These are phyloP conservation scores for Domatiomyces catenatus DNA, from an alignment of 2,329 filamentous ascomycete species.

Conservation along the genomic window DNA sequence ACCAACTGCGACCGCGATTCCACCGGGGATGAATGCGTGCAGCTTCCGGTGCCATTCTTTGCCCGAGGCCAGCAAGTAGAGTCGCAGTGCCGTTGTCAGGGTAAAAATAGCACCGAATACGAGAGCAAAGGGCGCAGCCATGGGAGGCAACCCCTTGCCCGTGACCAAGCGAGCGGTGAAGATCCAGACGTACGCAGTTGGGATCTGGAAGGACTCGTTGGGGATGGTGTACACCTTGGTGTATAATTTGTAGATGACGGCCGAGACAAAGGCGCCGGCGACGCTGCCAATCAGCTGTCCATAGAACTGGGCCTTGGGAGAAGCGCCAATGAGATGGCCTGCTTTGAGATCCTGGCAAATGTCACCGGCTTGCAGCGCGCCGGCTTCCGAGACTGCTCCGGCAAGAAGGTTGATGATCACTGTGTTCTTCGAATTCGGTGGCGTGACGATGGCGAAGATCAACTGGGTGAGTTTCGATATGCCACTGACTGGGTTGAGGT, in stretches of 20 bases:
- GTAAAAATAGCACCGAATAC: conserved; percentile 63
- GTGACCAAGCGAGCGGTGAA: conserved; percentile 90
- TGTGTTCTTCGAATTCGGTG: conserved; percentile 63
- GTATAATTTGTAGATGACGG: conserved; percentile 78
- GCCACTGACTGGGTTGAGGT: conserved; percentile 88
- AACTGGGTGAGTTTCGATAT: conserved; percentile 95
- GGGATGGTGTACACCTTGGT: conserved; percentile 80
- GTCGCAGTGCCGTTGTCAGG: conserved; percentile 53
- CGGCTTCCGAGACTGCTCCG: conserved; percentile 69
- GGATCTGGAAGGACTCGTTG: conserved; percentile 78
- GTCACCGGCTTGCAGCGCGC: conserved; percentile 86
- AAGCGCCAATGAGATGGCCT: conserved; percentile 78
- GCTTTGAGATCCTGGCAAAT: conserved; percentile 97
- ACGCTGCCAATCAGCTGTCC: conserved; percentile 85
- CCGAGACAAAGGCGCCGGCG: conserved; percentile 70
- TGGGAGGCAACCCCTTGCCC: conserved; percentile 68
- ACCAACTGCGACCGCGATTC: conserved; percentile 89
- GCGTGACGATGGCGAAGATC: conserved; percentile 82
- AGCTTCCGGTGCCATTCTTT: conserved; percentile 11
- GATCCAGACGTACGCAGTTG: conserved; percentile 92
- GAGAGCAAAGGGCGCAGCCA: conserved; percentile 66
- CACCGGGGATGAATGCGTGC: conserved; percentile 58
- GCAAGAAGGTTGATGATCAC: conserved; percentile 93
- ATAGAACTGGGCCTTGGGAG: conserved; percentile 90
- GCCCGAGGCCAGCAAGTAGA: conserved; percentile 22